Conservation (phyloP, 257 asterid species). For the Ophiorrhiza pumila region DNA sequence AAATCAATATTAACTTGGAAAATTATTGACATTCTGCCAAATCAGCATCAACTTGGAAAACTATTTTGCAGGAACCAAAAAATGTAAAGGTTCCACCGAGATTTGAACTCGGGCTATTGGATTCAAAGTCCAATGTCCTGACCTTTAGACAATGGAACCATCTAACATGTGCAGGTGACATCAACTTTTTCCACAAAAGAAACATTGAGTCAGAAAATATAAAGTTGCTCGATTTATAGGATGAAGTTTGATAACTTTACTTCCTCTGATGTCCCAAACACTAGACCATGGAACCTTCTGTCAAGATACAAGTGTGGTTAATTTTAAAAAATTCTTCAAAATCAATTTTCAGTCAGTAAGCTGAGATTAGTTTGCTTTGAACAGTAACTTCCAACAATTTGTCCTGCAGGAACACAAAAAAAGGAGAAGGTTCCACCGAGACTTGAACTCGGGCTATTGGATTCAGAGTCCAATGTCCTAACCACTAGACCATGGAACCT, state of each 20-base stretch:
- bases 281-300: neutral
- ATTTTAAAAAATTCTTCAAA: too few species aligned
- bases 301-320: neutral
- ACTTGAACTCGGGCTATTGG: constrained; percentile 2
- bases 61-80: neutral
- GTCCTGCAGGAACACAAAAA: neutral
- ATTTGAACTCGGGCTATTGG: constrained; percentile 12
- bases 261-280: neutral
- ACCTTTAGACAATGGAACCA: constrained; percentile 17
- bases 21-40: too few species aligned
- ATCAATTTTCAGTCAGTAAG: too few species aligned
- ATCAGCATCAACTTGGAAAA: too few species aligned
- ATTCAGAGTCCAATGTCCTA: neutral
- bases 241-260: too few species aligned
- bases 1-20: too few species aligned
- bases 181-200: neutral
- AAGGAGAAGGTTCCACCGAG: neutral
- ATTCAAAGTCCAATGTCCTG: constrained; percentile 12
- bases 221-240: neutral
- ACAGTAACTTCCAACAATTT: neutral
- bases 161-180: neutral
- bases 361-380: neutral
- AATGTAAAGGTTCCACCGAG: neutral
- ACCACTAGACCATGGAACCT: neutral
- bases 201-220: too few species aligned